Evolutionary conservation across 441 rosid genomes (phyloP), one percentile per base, ranked within the genome.

Genomic region (Omphalea diandra): DNA sequence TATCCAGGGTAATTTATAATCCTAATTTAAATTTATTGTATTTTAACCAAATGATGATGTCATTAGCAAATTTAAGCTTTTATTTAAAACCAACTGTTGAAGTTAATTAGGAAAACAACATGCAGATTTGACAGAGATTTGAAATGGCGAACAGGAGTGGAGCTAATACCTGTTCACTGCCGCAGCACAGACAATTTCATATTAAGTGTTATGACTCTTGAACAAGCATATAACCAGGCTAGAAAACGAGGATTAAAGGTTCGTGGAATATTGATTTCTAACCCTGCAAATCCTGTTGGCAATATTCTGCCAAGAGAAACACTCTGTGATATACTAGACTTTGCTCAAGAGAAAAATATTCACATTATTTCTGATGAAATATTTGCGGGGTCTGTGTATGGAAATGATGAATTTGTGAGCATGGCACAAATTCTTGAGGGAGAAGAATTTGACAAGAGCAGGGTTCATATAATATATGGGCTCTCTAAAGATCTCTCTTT

Each of bases 251-350:
- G 97, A 43, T 11, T 69, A 43, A 87, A 78, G 74, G 88, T 91
- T 63, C 85, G 88, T 5, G 96, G 97, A 49, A 81, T 94, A 76
- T 77, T 94, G 63, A 79, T 91, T 63, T 87, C 91, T 33, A 91
- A 94, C 78, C 98, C 97, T 2, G 69, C 92, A 18, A 94, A 94
- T 75, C 98, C 97, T 50, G 95, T 90, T 64, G 98, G 98, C 67
- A 88, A 83, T 80, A n/a, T 94, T 61, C 69, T 91, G 41, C 81
- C 89, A 5, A 77, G 86, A 27, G 87, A 91, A 72, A 84, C 75
- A 20, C 89, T 94, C 47, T 79, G 67, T 60, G 81, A 75, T 54
- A 73, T 91, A 73, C 50, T 88, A 70, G 84, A 73, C 69, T 91
- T 94, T 83, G 98, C 90, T 26, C 86, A 68, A 46, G 87, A 90